Evolutionary conservation across 106 monocot genomes (phyloP).

Genomic region (Alisma plantagoaquatica): DNA sequence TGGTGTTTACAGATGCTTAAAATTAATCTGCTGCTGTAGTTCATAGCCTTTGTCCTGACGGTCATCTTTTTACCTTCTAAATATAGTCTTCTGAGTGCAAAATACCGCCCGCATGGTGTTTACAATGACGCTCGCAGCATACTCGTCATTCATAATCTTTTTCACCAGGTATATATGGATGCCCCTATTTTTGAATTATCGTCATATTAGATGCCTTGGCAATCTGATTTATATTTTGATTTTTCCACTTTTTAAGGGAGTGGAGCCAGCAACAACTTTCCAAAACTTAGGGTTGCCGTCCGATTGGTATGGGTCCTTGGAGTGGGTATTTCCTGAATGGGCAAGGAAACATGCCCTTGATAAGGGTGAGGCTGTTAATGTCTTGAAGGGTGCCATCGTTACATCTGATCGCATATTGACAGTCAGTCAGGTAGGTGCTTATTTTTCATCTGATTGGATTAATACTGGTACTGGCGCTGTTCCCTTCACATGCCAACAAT

Average conservation of each 20-base stretch:
- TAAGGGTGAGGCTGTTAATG: slow-evolving; percentile 87
- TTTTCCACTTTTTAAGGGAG: slow-evolving; percentile 33
- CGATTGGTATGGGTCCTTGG: slow-evolving; percentile 75
- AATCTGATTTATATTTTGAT: neutral
- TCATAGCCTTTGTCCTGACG: too few relatives aligned
- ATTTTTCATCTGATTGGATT: neutral
- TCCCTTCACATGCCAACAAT: neutral
- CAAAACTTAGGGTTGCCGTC: slow-evolving; percentile 56
- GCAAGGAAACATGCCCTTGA: slow-evolving; percentile 85
- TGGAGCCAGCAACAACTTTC: slow-evolving; percentile 74
- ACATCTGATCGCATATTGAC: slow-evolving; percentile 83
- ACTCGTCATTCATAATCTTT: slow-evolving; percentile 86
- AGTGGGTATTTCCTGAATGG: slow-evolving; percentile 91
- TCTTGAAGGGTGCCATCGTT: slow-evolving; percentile 88
- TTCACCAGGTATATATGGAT: slow-evolving; percentile 61
- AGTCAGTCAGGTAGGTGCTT: slow-evolving; percentile 61
- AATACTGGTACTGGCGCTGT: neutral
- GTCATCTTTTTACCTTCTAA: too few relatives aligned
- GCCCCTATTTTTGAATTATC: neutral
- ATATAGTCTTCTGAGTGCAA: slow-evolving; percentile 71
- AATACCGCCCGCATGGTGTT: slow-evolving; percentile 83
- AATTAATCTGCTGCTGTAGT: too few relatives aligned
- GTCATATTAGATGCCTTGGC: neutral
- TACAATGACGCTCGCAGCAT: slow-evolving; percentile 75
- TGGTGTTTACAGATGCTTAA: too few relatives aligned